Base-by-base conservation (phyloP, 257 asterid species). In the Plantago major region DNA sequence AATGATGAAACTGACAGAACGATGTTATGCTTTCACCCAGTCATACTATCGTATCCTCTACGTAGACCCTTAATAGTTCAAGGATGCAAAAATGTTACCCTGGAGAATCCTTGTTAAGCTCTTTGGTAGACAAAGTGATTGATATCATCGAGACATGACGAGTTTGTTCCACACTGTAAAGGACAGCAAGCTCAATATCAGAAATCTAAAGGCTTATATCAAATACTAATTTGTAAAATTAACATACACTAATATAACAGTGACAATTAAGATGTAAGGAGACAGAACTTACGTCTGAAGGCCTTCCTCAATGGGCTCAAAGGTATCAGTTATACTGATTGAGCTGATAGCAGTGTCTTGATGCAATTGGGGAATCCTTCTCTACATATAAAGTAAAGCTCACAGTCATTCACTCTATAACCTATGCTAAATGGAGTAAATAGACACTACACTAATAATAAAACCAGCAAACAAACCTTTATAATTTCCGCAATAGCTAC, bases 301-400 rank as follows among this genome's bases (percentile, higher is more conserved):
- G 60, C 99, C 99, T 81, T 92, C 97, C 79, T 92, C 99, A 74
- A 92, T 83, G 76, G 99, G 97, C 74, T 89, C 99, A 83, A 94
- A 92, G 12, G 87, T 78, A 67, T 92, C 99, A 1, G 91, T 86
- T 58, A 92, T 84, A 83, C 95, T 92, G 68, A 86, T 76, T 53
- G 99, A 92, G 75, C 95, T 81, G 70, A 92, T 89, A 55, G 86
- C 78, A 55, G 95, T 87, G 73, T 89, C 95, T 56, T 92, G 99
- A 76, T 92, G 88, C 77, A 92, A 69, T 44, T 71, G 78, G 68
- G 95, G 97, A 71, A 78, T 74, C 71, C 96, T 89, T 78, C 79
- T 86, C 99, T 92, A 78, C 62, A 73, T 64, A 60, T 1, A 60
- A 63, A 61, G 58, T 11, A 63, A 67, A 63, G 61, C 11, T 12